Conservation (phyloP, 2,329 filamentous ascomycete species). For the Coniochaeta sp. region DNA sequence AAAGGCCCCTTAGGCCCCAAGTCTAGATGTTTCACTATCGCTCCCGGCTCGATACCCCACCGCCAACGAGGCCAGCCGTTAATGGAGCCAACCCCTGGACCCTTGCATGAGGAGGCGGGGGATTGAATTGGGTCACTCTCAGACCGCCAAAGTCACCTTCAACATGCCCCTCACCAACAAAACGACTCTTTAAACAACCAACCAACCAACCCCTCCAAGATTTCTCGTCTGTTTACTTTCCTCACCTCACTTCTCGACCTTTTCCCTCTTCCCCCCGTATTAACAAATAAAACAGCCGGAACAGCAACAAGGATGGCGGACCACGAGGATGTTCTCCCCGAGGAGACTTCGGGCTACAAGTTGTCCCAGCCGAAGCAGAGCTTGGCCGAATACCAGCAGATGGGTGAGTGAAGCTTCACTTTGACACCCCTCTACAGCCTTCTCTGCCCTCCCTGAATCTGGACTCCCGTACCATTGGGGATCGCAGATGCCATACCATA, state of each 20-base stretch:
- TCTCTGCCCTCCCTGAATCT: background rate
- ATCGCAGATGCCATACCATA: too few relatives aligned
- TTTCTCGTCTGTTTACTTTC: background rate
- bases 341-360: slow-evolving; percentile 94
- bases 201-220: background rate
- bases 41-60: background rate
- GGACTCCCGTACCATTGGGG: too few relatives aligned
- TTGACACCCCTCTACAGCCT: background rate
- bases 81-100: background rate
- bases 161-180: slow-evolving; percentile 1
- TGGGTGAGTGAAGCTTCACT: slow-evolving; percentile 57
- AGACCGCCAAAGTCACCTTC: background rate
- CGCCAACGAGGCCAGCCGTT: background rate
- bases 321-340: slow-evolving; percentile 76
- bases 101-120: background rate
- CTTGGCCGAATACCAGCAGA: slow-evolving; percentile 85
- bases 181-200: slow-evolving; percentile 1
- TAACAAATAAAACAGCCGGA: background rate
- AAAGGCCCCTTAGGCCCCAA: too few relatives aligned
- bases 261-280: background rate
- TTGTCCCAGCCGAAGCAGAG: slow-evolving; percentile 96
- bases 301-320: slow-evolving; percentile 51
- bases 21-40: background rate
- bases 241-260: background rate
- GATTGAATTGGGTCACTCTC: background rate